These are phyloP conservation scores for Cryptosporidium felis DNA, from an alignment of 169 alveolate species.

Conservation along the genomic window DNA sequence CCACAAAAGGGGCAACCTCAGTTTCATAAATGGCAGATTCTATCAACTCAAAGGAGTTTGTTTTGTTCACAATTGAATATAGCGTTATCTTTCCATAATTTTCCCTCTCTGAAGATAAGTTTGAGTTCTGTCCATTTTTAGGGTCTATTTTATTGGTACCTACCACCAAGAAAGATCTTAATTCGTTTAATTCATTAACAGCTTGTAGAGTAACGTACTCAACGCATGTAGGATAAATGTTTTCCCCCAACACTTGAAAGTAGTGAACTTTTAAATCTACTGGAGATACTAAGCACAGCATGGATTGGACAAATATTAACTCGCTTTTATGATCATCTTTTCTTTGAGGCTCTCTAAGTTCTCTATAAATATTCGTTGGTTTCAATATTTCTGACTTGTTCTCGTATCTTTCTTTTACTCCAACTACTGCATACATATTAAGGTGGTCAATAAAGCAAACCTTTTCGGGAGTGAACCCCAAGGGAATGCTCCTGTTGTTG, in stretches of 20 bases:
- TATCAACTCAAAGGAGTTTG: not conserved
- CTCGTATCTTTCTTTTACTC: slow-evolving; percentile 4
- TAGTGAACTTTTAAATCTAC: slow-evolving; percentile 11
- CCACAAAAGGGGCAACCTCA: slow-evolving; percentile 35
- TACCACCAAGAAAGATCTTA: slow-evolving; percentile 29
- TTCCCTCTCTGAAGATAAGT: not conserved
- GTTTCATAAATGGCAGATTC: slow-evolving; percentile 25
- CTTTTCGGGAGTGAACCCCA: slow-evolving; percentile 60
- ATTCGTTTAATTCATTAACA: not conserved
- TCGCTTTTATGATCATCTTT: not conserved
- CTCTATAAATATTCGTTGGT: not conserved
- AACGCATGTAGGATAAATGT: slow-evolving; percentile 47
- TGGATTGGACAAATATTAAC: not conserved
- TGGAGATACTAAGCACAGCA: slow-evolving; percentile 31
- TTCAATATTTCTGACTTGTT: not conserved
- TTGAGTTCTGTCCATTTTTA: not conserved
- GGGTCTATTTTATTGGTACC: slow-evolving; percentile 30
- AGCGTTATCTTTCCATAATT: slow-evolving; percentile 1
- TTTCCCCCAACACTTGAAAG: not conserved
- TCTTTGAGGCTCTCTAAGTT: not conserved
- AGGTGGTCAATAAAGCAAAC: slow-evolving; percentile 29
- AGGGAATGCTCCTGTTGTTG: slow-evolving; percentile 22
- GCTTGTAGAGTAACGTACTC: slow-evolving; percentile 33
- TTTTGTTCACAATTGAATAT: not conserved
- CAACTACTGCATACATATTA: slow-evolving; percentile 45